Conservation (phyloP, 2,329 filamentous ascomycete species). For the Boeremia exigua region DNA sequence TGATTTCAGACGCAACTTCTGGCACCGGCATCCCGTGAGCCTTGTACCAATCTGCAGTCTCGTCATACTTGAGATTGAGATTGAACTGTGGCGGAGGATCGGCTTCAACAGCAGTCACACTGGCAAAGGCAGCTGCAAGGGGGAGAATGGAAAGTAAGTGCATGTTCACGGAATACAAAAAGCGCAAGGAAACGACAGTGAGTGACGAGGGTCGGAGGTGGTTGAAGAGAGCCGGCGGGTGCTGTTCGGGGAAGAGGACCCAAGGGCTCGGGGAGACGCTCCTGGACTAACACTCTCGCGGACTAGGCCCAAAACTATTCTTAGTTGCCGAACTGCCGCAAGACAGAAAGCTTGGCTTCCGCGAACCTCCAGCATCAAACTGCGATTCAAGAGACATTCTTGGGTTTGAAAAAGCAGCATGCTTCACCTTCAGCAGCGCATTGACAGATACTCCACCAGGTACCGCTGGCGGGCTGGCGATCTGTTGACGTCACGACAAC, state of each 20-base stretch:
- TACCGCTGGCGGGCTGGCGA: too few relatives aligned
- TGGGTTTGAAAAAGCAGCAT: too few relatives aligned
- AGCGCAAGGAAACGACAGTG: constrained; percentile 15
- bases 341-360: background rate
- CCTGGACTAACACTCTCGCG: constrained; percentile 4
- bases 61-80: constrained; percentile 20
- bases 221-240: constrained; percentile 1
- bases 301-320: background rate
- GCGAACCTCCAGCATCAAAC: background rate
- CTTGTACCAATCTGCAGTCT: constrained; percentile 19
- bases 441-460: too few relatives aligned
- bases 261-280: background rate
- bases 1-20: constrained; percentile 22
- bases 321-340: background rate
- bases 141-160: constrained; percentile 17
- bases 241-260: constrained; percentile 6
- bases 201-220: constrained; percentile 11
- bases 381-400: too few relatives aligned
- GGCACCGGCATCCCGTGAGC: constrained; percentile 1
- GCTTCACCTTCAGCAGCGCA: too few relatives aligned
- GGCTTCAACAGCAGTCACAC: constrained; percentile 8
- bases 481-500: too few relatives aligned
- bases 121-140: constrained; percentile 15
- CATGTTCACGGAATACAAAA: constrained; percentile 19
- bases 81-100: background rate